A percentile compares a stretch with the other conserved stretches of the same genome.
These are phyloP conservation scores for Hypsizygus marmoreus DNA, from an alignment of 768 basidiomycete species.

Conservation along the genomic window DNA sequence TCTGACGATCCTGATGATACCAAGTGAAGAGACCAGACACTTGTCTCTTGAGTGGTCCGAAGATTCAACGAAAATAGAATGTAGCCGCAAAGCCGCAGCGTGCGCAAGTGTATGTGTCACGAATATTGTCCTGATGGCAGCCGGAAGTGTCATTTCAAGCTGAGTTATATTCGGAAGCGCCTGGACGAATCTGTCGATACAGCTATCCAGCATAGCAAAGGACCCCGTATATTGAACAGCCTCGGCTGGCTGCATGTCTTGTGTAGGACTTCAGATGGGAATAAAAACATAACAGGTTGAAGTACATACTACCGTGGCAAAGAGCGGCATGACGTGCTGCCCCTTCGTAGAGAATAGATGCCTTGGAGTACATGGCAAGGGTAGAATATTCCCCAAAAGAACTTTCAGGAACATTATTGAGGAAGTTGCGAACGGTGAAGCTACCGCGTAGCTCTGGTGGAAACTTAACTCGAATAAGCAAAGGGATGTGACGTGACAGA, in stretches of 20 bases:
- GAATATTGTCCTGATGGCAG: conserved; percentile 16
- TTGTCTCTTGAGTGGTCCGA: conserved; percentile 39
- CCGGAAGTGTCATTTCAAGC: conserved; percentile 5
- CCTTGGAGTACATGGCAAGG: conserved; percentile 6
- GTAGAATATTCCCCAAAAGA: conserved; percentile 7
- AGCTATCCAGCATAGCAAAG: conserved; percentile 25
- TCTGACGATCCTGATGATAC: conserved; percentile 38
- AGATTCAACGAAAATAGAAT: conserved; percentile 19
- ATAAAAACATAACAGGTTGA: neutral
- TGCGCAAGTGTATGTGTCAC: conserved; percentile 29
- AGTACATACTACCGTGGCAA: neutral
- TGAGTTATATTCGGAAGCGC: conserved; percentile 9
- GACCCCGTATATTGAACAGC: conserved; percentile 20
- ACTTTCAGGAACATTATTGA: neutral
- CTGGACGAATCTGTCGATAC: conserved; percentile 23
- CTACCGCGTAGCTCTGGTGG: conserved; percentile 43
- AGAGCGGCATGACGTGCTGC: conserved; percentile 1
- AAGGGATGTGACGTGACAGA: conserved; percentile 1
- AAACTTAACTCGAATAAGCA: conserved; percentile 33
- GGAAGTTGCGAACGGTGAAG: conserved; percentile 41
- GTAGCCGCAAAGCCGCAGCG: conserved; percentile 27
- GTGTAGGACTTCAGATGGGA: neutral
- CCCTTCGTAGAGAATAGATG: conserved; percentile 3
- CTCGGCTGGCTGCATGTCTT: conserved; percentile 23
- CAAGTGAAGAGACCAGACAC: conserved; percentile 40